phyloP scores from a whole-genome alignment of 2,329 filamentous ascomycete species.

The Aspergillus calidoustus region DNA sequence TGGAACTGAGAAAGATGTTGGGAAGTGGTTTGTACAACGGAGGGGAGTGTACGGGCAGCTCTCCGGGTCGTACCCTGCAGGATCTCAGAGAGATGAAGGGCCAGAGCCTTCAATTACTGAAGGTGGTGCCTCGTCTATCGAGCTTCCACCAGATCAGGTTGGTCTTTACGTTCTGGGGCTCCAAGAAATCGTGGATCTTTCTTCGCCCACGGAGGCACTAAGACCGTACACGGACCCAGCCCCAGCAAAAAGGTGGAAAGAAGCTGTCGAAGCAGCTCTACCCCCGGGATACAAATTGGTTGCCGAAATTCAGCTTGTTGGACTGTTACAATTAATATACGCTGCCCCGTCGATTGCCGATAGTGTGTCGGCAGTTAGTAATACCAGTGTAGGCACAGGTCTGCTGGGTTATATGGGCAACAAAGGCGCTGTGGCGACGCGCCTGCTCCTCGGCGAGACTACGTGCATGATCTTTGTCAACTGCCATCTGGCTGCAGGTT shows the following conservation, averaged over 20 bases:
- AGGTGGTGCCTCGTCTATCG: slow-evolving; percentile 25
- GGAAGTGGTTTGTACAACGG: slow-evolving; percentile 83
- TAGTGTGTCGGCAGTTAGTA: slow-evolving; percentile 80
- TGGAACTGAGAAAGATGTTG: slow-evolving; percentile 85
- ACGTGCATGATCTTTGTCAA: slow-evolving; percentile 90
- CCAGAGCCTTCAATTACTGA: slow-evolving; percentile 25
- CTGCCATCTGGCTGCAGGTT: slow-evolving; percentile 85
- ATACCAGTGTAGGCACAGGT: slow-evolving; percentile 82
- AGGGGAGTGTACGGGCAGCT: slow-evolving; percentile 70
- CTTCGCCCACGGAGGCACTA: slow-evolving; percentile 77
- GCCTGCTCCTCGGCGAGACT: slow-evolving; percentile 85
- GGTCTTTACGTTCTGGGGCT: slow-evolving; percentile 88
- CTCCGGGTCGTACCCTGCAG: slow-evolving; percentile 52
- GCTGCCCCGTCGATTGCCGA: slow-evolving; percentile 76
- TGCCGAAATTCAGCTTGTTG: slow-evolving; percentile 82
- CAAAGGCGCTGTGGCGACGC: slow-evolving; percentile 84
- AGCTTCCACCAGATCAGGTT: slow-evolving; percentile 62
- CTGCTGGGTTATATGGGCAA: slow-evolving; percentile 94
- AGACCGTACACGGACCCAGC: slow-evolving; percentile 74
- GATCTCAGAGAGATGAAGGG: slow-evolving; percentile 29
- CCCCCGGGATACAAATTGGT: slow-evolving; percentile 78
- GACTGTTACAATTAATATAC: slow-evolving; percentile 82
- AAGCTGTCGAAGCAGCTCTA: slow-evolving; percentile 72
- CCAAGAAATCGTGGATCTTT: slow-evolving; percentile 90
- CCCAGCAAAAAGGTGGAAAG: slow-evolving; percentile 78